phyloP scores from a whole-genome alignment of 2,329 filamentous ascomycete species.

The Ceratocystis huliohia region DNA sequence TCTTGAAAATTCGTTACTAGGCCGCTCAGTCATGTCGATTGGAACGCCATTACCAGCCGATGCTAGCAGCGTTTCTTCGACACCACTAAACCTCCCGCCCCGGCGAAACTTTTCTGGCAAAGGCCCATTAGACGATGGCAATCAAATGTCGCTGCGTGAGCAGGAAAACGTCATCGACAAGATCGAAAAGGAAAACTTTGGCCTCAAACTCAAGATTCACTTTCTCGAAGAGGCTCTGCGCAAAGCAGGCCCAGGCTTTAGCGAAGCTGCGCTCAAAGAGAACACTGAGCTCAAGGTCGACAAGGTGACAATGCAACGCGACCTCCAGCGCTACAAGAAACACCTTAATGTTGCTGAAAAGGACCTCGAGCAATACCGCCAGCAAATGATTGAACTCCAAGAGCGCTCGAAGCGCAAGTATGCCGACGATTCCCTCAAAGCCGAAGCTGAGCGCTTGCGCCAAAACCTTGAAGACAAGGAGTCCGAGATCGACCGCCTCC shows the following conservation, averaged over 20 bases:
- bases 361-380: slow-evolving; percentile 70
- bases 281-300: slow-evolving; percentile 94
- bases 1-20: slow-evolving; percentile 60
- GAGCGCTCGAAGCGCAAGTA: slow-evolving; percentile 68
- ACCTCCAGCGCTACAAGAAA: slow-evolving; percentile 78
- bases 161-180: slow-evolving; percentile 92
- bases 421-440: slow-evolving; percentile 54
- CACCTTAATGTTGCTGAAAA: slow-evolving; percentile 69
- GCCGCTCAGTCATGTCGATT: slow-evolving; percentile 47
- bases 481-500: slow-evolving; percentile 47
- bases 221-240: slow-evolving; percentile 84
- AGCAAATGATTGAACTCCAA: slow-evolving; percentile 70
- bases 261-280: slow-evolving; percentile 76
- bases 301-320: slow-evolving; percentile 76
- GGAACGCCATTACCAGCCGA: slow-evolving; percentile 32
- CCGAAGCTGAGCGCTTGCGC: slow-evolving; percentile 46
- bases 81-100: slow-evolving; percentile 60
- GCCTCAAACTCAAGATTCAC: slow-evolving; percentile 90
- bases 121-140: slow-evolving; percentile 67
- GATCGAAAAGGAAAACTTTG: slow-evolving; percentile 97
- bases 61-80: slow-evolving; percentile 69
- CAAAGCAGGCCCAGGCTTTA: slow-evolving; percentile 80
- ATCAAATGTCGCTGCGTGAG: slow-evolving; percentile 80
- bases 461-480: slow-evolving; percentile 46
- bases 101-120: slow-evolving; percentile 46